phyloP scores from a whole-genome alignment of 495 filamentous ascomycete genomes.

The Trichoderma virens region DNA sequence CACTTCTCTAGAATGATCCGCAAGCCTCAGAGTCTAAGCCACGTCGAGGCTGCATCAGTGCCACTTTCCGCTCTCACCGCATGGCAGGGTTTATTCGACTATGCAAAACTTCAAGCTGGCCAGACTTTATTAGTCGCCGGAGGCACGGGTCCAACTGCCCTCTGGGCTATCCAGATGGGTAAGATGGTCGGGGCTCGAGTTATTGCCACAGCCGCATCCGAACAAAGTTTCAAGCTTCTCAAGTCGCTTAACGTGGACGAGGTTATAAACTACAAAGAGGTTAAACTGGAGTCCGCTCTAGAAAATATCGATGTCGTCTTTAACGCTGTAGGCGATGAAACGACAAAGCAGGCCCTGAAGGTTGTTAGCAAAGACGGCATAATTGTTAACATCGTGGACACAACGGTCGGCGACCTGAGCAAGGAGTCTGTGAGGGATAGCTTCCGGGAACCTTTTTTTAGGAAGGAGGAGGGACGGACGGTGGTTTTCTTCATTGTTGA shows the following conservation, averaged over 20 bases:
- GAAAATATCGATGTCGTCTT: not conserved
- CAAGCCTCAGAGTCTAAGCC: not conserved
- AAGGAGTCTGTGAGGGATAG: not conserved
- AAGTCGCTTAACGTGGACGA: not conserved
- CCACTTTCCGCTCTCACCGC: not conserved
- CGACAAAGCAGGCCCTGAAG: not conserved
- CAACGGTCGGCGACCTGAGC: not conserved
- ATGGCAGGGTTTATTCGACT: not conserved
- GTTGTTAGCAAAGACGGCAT: not conserved
- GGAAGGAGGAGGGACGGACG: not conserved
- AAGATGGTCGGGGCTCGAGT: not conserved
- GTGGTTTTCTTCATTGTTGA: not conserved
- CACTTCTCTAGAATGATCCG: not conserved
- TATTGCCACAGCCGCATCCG: not conserved
- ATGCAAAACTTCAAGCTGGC: not conserved
- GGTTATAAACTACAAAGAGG: not conserved
- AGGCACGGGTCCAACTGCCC: not conserved
- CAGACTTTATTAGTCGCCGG: not conserved
- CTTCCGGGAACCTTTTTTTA: not conserved
- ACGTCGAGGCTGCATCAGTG: not conserved
- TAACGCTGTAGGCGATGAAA: not conserved
- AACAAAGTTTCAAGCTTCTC: not conserved
- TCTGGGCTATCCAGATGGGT: not conserved
- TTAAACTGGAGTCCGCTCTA: not conserved
- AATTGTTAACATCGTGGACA: not conserved